Evolutionary conservation across 2,329 filamentous ascomycete species (phyloP).

Genomic region (Cladosporium phlei): DNA sequence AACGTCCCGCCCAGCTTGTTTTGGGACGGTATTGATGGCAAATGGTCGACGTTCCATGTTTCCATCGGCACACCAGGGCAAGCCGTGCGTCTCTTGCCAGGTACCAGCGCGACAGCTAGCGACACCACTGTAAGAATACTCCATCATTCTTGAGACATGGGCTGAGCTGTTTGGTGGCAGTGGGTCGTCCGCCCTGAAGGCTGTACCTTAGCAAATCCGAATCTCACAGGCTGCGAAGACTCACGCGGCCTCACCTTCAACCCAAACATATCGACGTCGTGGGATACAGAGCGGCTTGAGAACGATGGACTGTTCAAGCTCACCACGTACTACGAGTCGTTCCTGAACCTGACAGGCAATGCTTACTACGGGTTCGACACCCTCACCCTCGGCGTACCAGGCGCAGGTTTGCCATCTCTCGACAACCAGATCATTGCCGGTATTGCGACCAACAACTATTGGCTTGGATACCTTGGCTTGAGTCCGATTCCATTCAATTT

Average conservation of each 20-base stretch:
- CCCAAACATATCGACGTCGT: constrained; percentile 31
- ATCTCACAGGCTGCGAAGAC: constrained; percentile 22
- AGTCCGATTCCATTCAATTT: constrained; percentile 22
- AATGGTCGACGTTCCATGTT: constrained; percentile 40
- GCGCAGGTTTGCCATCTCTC: constrained; percentile 21
- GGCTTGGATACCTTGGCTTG: constrained; percentile 32
- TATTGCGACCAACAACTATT: constrained; percentile 29
- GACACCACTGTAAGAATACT: constrained; percentile 9
- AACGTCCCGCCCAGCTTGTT: constrained; percentile 3
- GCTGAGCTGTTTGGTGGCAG: background rate
- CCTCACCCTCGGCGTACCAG: constrained; percentile 22
- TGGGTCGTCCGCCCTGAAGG: constrained; percentile 24
- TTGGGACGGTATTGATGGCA: constrained; percentile 39
- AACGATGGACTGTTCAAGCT: constrained; percentile 31
- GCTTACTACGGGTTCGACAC: constrained; percentile 36
- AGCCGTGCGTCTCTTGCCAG: constrained; percentile 22
- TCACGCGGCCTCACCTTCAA: constrained; percentile 27
- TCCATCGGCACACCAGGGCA: constrained; percentile 37
- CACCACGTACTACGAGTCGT: constrained; percentile 19
- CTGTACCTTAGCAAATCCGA: constrained; percentile 21
- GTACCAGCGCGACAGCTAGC: constrained; percentile 20
- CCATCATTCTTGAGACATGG: background rate
- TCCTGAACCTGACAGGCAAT: constrained; percentile 19
- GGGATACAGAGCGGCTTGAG: constrained; percentile 30
- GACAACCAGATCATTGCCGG: constrained; percentile 32